Evolutionary conservation across 768 basidiomycete genomes (phyloP).

Genomic region (Hebeloma cylindrosporum): DNA sequence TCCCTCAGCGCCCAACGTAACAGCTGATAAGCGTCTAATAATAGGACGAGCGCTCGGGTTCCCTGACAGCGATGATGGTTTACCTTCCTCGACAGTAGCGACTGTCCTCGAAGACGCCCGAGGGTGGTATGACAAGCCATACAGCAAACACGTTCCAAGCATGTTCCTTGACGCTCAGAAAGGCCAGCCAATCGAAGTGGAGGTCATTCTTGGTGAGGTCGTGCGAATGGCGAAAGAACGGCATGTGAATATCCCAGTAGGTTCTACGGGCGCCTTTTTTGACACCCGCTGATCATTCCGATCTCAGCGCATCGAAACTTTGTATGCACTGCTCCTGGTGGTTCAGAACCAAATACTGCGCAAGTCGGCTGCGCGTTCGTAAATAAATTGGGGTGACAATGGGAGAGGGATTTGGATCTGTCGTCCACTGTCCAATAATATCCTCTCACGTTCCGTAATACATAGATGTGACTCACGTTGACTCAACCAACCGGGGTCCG

Average conservation of each 20-base stretch:
- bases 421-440: too few species aligned
- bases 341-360: constrained; percentile 61
- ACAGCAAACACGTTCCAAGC: constrained; percentile 51
- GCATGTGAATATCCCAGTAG: constrained; percentile 52
- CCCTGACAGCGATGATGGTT: constrained; percentile 42
- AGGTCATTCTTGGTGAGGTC: constrained; percentile 63
- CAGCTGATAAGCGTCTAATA: background rate
- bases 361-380: constrained; percentile 22
- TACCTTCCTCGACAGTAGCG: constrained; percentile 45
- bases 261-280: constrained; percentile 5
- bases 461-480: too few species aligned
- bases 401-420: background rate
- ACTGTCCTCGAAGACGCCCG: constrained; percentile 39
- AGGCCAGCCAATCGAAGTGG: constrained; percentile 62
- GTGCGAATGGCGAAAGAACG: constrained; percentile 49
- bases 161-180: constrained; percentile 61
- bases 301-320: constrained; percentile 54
- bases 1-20: background rate
- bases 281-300: background rate
- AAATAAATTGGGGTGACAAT: constrained; percentile 2
- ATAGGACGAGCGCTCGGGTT: constrained; percentile 48
- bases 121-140: constrained; percentile 38
- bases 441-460: too few species aligned
- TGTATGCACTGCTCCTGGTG: constrained; percentile 60
- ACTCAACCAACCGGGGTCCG: too few species aligned